Base-by-base conservation (phyloP, 2,329 filamentous ascomycete genomes). In the Talaromyces albobiverticillius region DNA sequence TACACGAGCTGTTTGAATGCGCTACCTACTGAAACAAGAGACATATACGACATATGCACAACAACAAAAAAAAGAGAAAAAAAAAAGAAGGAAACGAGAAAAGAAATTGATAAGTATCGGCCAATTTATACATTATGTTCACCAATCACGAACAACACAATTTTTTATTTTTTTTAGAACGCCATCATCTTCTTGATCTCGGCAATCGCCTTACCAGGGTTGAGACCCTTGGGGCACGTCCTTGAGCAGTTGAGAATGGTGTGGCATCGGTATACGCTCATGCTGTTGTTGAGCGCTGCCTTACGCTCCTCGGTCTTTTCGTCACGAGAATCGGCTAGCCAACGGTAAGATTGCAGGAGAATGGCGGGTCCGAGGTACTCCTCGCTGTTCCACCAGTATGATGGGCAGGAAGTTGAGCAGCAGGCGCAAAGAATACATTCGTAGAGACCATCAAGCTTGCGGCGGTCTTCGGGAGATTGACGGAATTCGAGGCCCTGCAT, bases 311-410 rank as follows among this genome's bases (percentile, higher is more conserved):
- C 86, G 67, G 82, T 95, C 75, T 84, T 86, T 84, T 96, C 88
- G 73, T 99, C 94, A 76, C 94, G 88, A 41, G 90, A 95, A 74
- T 99, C 94, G 69, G 87, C 88, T 62, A 99, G 82, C 94, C 94
- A 99, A 71, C 93, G 86, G 85, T 97, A 99, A 8, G 91, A 96
- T 79, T 99, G 94, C 62, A 99, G 85, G 51, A 99, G 88, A 58
- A 99, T 90, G 62, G 94, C 94, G 57, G 94, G 94, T 60, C 94
- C 94, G 48, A 99, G 89, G 80, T 99, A 99, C 76, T 97, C 92
- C 78, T 97, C 92, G 64, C 88, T 86, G 82, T 99, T 99, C 94
- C 94, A 99, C 94, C 94, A 99, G 83, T 99, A 99, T 16, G 91
- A 96, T n/a, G 94, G 94, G 82, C 94, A 99, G 45, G 93, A 96